Base-by-base conservation (phyloP, 306 rosid genomes). In the Alnus rubra region DNA sequence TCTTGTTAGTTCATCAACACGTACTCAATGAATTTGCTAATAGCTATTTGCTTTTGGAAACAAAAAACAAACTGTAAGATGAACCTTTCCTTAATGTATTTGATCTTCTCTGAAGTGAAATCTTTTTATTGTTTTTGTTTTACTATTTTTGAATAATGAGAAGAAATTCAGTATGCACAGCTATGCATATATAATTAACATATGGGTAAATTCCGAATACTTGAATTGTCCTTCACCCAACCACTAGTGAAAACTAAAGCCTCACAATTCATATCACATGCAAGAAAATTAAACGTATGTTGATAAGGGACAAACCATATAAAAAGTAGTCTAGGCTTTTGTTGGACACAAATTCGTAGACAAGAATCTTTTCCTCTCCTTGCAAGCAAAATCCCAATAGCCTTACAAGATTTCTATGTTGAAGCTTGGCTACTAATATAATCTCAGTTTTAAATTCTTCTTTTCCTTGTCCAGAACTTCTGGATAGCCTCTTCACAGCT, bases 401-500 rank as follows among this genome's bases (percentile, higher is more conserved):
- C 12, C 71, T 58, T 7, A 54, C 82, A 16, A 82, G 52, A 48
- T 82, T 82, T 58, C 63, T 54, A 56, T 82, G 86, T 52, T 77
- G 82, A 65, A 82, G 79, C 54, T 73, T 87, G 31, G 84, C 78
- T 4, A 87, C 70, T 59, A 87, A 64, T 45, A 82, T 11, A 50
- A 87, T 77, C 74, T 87, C 90, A 56, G 79, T 87, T 64, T 82
- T 78, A 73, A 84, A 81, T 44, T 87, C 86, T 9, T 47, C 74
- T 54, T 12, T 67, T 2, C 90, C 90, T 79, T 84, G 88, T 2
- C 69, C 16, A 42, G 86, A 87, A 16, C 16, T 48, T 48, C 23
- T 63, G 3, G 87, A 84, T n/a, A 87, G 74, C 76, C 90, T 87
- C 76, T 87, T 87, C 73, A 83, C 88, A 53, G 73, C 76, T 74